Evolutionary conservation across 2,329 filamentous ascomycete species (phyloP), one percentile per base, ranked within the genome.

Genomic region (Arthrobotrys sphaeroides): DNA sequence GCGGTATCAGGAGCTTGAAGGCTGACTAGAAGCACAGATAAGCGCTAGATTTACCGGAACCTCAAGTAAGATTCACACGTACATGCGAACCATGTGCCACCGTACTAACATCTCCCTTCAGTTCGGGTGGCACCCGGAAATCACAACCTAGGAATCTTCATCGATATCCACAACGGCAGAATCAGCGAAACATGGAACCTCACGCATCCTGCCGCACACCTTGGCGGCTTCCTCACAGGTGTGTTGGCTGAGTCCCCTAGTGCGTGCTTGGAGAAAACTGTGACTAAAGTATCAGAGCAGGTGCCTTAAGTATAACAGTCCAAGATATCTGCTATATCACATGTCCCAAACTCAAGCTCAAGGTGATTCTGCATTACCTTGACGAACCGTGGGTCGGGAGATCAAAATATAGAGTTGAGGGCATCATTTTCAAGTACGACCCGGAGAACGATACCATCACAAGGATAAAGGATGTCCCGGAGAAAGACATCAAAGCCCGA

Each of bases 31-130:
- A 9, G 13, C 36, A 43, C 61, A 79, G 84, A 90, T 99, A 80
- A 94, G 91, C 79, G 95, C 95, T 81, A 98, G 97, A 83, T 99
- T 99, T 84, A 98, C 95, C 0, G 95, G 95, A 69, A 97, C 95
- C 16, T 94, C 92, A 79, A 80, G 78, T 79, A 78, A 38, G 70
- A 33, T 5, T 5, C 10, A 31, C 43, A 16, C 28, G n/a, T 36
- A 24, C 22, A 43, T 10, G 12, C 42, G 45, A 47, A 12, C 31
- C 20, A 12, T 38, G 13, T 42, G 20, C 12, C 16, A 1, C n/a
- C 10, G 31, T 53, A 20, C 10, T 43, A 62, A 26, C 28, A 43
- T 28, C n/a, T 26, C 12, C 26, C 12, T 13, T n/a, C 12, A 79
- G 88, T 99, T 82, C 93, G 93, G 81, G 94, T 99, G 38, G 90